These are phyloP conservation scores for Alternaria metachromatica DNA, from an alignment of 2,329 filamentous ascomycete genomes.

Conservation along the genomic window DNA sequence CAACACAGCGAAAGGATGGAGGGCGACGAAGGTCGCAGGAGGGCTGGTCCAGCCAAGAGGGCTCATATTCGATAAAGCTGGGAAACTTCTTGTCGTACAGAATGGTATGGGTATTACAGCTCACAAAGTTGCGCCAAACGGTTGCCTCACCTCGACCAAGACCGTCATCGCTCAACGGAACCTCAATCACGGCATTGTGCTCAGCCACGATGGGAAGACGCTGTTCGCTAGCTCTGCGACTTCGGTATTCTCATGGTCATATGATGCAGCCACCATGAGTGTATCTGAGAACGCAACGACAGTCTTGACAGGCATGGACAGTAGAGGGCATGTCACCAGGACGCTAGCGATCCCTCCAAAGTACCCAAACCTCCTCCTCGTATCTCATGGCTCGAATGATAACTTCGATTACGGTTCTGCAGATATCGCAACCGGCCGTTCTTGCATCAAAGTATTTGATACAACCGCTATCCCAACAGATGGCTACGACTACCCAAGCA, in stretches of 20 bases:
- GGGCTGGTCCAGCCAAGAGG: slow-evolving; percentile 49
- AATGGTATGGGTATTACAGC: slow-evolving; percentile 48
- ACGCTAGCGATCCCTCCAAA: slow-evolving; percentile 32
- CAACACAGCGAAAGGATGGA: slow-evolving; percentile 34
- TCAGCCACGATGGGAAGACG: slow-evolving; percentile 38
- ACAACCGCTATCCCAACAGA: slow-evolving; percentile 41
- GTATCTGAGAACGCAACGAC: slow-evolving; percentile 39
- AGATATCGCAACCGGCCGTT: slow-evolving; percentile 61
- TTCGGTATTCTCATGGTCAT: slow-evolving; percentile 34
- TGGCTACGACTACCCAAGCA: slow-evolving; percentile 55
- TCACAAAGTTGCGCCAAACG: slow-evolving; percentile 47
- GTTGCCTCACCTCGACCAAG: slow-evolving; percentile 32
- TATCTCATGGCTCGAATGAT: slow-evolving; percentile 68
- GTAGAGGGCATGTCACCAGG: slow-evolving; percentile 35
- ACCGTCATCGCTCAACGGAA: slow-evolving; percentile 31
- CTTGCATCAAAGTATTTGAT: slow-evolving; percentile 68
- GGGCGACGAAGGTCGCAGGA: slow-evolving; percentile 48
- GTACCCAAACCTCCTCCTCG: slow-evolving; percentile 59
- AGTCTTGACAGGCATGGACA: slow-evolving; percentile 37
- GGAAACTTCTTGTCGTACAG: slow-evolving; percentile 52
- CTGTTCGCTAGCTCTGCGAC: slow-evolving; percentile 40
- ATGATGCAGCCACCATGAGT: slow-evolving; percentile 28
- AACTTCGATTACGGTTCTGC: slow-evolving; percentile 66
- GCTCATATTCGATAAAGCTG: slow-evolving; percentile 49
- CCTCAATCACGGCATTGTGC: slow-evolving; percentile 39